Evolutionary conservation across 768 basidiomycete species (phyloP), one percentile per base, ranked within the genome.

Genomic region (Leccinum longicurvipes): DNA sequence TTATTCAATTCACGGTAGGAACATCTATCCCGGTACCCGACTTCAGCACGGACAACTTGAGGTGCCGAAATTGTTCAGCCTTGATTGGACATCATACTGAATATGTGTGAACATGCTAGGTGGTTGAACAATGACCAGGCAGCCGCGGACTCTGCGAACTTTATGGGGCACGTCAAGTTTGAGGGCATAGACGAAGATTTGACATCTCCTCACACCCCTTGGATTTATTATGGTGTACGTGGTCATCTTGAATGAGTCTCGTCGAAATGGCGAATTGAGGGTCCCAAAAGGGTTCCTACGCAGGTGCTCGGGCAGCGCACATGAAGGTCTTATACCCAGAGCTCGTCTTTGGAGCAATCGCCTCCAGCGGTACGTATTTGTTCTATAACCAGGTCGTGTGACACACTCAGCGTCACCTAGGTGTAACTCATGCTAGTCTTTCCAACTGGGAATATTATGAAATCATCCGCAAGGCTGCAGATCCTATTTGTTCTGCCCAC

Each of bases 191-290:
- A 79, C 2, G 85, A 87, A 63, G 81, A 89, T 64, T 63, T 92
- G 60, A 87, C 86, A 17, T 81, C 91, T 11, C 82, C 87, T 17
- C 74, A 73, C 27, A 86, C 86, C 1, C 89, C 91, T 9, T 93
- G 91, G 91, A 92, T 93, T 53, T 93, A 96, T 69, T 96, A 96
- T 64, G 96, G 96, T 14, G 94, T 92, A 68, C 41, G 83, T 57
- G 17, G 63, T 58, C 23, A 50, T 24, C 56, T 51, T 46, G 19
- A 23, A 1, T 34, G 12, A 21, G 25, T n/a, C 34, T 28, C 51
- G 8, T 46, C n/a, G 17, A 21, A 4, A 36, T 15, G 34, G 11
- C 0, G n/a, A 25, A 31, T 42, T 59, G 31, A 60, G 3, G 10
- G 27, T 59, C 39, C 5, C 61, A 21, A 25, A 21, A 88, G 87